These are phyloP conservation scores for Camillea tinctor DNA, from an alignment of 2,329 filamentous ascomycete species.

Conservation along the genomic window DNA sequence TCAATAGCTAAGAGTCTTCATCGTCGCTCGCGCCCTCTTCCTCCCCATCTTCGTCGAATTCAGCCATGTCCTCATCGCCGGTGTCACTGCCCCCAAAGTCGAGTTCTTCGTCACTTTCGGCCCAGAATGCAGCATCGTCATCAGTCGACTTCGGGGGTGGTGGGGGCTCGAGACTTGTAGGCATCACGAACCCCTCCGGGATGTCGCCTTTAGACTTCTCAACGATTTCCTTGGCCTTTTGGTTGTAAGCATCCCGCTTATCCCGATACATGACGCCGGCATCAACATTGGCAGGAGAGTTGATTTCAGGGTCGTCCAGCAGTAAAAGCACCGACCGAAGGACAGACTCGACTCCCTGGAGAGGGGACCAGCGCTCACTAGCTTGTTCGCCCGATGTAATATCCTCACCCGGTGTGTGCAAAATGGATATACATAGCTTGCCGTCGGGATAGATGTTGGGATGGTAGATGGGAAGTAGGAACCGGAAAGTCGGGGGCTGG, in stretches of 20 bases:
- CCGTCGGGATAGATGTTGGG: constrained; percentile 93
- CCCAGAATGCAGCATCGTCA: constrained; percentile 81
- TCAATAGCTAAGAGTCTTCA: constrained; percentile 40
- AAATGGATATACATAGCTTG: constrained; percentile 91
- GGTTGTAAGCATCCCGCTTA: constrained; percentile 66
- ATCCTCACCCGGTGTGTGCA: constrained; percentile 89
- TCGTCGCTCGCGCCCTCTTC: constrained; percentile 58
- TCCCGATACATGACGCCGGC: constrained; percentile 84
- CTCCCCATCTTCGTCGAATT: constrained; percentile 55
- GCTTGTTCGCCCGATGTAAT: constrained; percentile 87
- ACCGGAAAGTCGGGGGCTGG: constrained; percentile 84
- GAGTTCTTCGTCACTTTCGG: constrained; percentile 71
- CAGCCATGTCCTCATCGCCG: constrained; percentile 56
- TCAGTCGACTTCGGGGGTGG: constrained; percentile 62
- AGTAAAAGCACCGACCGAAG: constrained; percentile 89
- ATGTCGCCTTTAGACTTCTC: constrained; percentile 76
- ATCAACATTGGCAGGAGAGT: constrained; percentile 92
- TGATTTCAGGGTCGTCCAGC: constrained; percentile 90
- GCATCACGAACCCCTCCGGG: constrained; percentile 77
- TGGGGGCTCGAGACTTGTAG: constrained; percentile 64
- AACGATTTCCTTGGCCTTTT: constrained; percentile 66
- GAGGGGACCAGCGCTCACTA: constrained; percentile 89
- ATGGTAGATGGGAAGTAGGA: constrained; percentile 76
- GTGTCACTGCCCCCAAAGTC: constrained; percentile 77
- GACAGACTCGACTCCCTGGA: constrained; percentile 92